Conservation (phyloP, 73 alveolate species). For the Tetrahymena thermophila region DNA sequence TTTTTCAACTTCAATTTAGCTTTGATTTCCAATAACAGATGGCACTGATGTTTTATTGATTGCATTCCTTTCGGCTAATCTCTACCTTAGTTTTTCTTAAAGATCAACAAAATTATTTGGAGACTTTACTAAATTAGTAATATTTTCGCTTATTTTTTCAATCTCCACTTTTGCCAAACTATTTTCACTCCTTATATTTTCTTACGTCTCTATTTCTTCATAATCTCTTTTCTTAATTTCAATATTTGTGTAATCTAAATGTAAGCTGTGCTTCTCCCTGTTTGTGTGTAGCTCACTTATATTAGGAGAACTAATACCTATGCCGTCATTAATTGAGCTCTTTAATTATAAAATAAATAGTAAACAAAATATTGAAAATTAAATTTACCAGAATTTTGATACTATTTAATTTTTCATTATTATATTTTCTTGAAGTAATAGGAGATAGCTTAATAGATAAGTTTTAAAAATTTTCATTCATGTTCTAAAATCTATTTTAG, state of each 20-base stretch:
- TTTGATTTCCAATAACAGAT: neutral
- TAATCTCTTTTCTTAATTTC: neutral
- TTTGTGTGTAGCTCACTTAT: neutral
- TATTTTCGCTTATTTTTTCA: neutral
- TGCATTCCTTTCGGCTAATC: neutral
- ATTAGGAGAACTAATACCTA: neutral
- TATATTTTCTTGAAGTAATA: neutral
- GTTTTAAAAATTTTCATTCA: neutral
- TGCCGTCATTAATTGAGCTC: neutral
- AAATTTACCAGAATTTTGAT: neutral
- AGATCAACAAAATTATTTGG: neutral
- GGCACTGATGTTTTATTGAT: neutral
- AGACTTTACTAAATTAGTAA: neutral
- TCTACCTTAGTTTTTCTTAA: neutral
- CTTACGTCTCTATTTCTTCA: neutral
- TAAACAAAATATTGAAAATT: neutral
- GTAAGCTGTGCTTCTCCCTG: neutral
- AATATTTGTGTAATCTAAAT: neutral
- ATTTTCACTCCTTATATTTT: neutral
- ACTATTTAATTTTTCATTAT: neutral
- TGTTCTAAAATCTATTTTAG: neutral
- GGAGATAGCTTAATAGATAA: neutral
- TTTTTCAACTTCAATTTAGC: neutral
- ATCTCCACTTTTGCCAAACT: neutral
- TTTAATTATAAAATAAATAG: neutral